Evolutionary conservation across 2,329 filamentous ascomycete species (phyloP), one percentile per base, ranked within the genome.

Genomic region (Sporothrix humicola): DNA sequence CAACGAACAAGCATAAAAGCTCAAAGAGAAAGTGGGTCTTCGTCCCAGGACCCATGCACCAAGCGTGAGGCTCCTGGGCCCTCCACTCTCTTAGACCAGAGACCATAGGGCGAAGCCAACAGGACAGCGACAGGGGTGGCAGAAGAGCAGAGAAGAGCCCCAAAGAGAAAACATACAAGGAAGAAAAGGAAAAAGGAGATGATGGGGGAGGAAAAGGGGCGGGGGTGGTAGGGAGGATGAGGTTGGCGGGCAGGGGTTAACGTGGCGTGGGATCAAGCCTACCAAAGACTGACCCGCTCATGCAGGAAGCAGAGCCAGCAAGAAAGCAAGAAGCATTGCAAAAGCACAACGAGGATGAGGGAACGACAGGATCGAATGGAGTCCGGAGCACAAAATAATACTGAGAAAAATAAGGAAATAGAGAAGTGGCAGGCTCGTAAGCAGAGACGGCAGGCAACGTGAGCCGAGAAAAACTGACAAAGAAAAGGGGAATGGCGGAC

Each of bases 221-320:
- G 20, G 44, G 58, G 23, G 7, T 42, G 26, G 54, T 56, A 56
- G 54, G 56, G 13, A 44, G 61, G 44, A 8, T 26, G 63, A 44
- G 61, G 44, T 5, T 26, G 63, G 44, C 10, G 65, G 65, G 65
- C 65, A 20, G 48, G 65, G 66, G 26, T 17, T 26, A 69, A 52
- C 13, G 66, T 54, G 66, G 66, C 66, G 66, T 69, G 66, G 65
- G 63, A 52, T 68, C 46, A 50, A 13, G 44, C 59, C 59, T 65
- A 15, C 44, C 63, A 52, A 37, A 48, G 48, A 69, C 66, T 48
- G 48, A 69, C 66, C 66, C 66, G 65, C 65, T 26, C 65, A 17
- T 69, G 66, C 66, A 69, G 66, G 46, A 69, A 31, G 66, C 17
- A 37, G 46, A 52, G 65, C 65, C 65, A 69, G 46, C 48, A 17